Evolutionary conservation across 176 grass and related monocot species (phyloP).

Genomic region (Elaeis guineensis): DNA sequence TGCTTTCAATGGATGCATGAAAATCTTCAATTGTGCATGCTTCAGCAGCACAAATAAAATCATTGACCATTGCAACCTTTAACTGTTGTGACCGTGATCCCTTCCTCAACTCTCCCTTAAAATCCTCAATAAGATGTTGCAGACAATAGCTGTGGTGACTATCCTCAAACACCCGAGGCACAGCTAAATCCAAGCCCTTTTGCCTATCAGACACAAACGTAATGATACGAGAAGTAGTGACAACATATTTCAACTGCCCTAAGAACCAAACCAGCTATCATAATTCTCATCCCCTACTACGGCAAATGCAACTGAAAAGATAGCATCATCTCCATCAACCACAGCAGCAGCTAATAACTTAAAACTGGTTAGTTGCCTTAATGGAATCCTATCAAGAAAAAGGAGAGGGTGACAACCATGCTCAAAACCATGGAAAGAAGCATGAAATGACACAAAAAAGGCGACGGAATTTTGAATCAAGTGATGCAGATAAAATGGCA

Average conservation of each 20-base stretch:
- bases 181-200: constrained; percentile 74
- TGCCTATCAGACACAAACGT: constrained; percentile 79
- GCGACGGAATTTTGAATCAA: constrained; percentile 79
- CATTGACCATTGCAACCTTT: constrained; percentile 64
- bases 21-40: constrained; percentile 87
- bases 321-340: constrained; percentile 74
- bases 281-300: constrained; percentile 89
- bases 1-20: constrained; percentile 76
- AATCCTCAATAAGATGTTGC: constrained; percentile 86
- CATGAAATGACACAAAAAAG: constrained; percentile 95
- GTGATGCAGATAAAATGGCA: constrained; percentile 52
- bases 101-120: constrained; percentile 72
- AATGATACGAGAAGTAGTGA: constrained; percentile 40
- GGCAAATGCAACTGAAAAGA: constrained; percentile 86
- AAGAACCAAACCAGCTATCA: constrained; percentile 91
- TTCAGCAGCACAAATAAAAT: constrained; percentile 89
- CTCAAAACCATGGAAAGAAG: constrained; percentile 79
- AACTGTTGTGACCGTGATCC: constrained; percentile 72
- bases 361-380: constrained; percentile 73
- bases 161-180: constrained; percentile 74
- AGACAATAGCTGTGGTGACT: constrained; percentile 72
- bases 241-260: constrained; percentile 73
- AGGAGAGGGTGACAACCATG: constrained; percentile 75
- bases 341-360: constrained; percentile 74
- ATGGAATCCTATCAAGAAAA: constrained; percentile 88